Conservation (phyloP, 176 grass and related monocot genomes). For the Pontederia crassipes region DNA sequence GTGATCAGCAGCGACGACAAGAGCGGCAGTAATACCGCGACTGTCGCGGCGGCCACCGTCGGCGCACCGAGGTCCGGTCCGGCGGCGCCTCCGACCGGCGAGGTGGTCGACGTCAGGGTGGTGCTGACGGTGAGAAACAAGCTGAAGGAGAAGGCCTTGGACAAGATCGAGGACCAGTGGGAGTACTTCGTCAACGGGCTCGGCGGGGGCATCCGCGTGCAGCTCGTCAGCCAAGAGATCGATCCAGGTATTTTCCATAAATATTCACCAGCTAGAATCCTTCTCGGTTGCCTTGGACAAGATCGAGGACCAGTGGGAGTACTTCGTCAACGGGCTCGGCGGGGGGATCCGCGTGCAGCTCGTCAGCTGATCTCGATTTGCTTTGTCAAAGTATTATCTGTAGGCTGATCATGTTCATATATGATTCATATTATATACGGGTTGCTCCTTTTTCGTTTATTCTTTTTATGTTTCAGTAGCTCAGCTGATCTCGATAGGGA, state of each 20-base stretch:
- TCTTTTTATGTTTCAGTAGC: too few relatives aligned
- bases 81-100: not conserved
- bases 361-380: too few relatives aligned
- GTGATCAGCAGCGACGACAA: slow-evolving; percentile 18
- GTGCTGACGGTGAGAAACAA: slow-evolving; percentile 38
- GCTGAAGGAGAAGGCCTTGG: slow-evolving; percentile 24
- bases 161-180: slow-evolving; percentile 27
- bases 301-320: slow-evolving; percentile 32
- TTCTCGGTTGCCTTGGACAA: slow-evolving; percentile 11
- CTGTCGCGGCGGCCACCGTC: not conserved
- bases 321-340: slow-evolving; percentile 36
- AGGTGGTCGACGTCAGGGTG: slow-evolving; percentile 21
- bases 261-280: too few relatives aligned
- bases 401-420: too few relatives aligned
- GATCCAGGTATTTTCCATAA: slow-evolving; percentile 27
- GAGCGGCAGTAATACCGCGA: not conserved
- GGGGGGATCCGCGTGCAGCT: slow-evolving; percentile 39
- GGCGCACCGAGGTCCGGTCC: not conserved
- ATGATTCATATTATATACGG: too few relatives aligned
- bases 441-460: too few relatives aligned
- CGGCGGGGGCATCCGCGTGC: slow-evolving; percentile 35
- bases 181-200: slow-evolving; percentile 41
- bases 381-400: too few relatives aligned
- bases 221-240: slow-evolving; percentile 34
- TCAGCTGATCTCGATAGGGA: too few relatives aligned